These are phyloP conservation scores for Yarrowia yakushimensis DNA, from an alignment of 805 yeast genomes.

Conservation along the genomic window DNA sequence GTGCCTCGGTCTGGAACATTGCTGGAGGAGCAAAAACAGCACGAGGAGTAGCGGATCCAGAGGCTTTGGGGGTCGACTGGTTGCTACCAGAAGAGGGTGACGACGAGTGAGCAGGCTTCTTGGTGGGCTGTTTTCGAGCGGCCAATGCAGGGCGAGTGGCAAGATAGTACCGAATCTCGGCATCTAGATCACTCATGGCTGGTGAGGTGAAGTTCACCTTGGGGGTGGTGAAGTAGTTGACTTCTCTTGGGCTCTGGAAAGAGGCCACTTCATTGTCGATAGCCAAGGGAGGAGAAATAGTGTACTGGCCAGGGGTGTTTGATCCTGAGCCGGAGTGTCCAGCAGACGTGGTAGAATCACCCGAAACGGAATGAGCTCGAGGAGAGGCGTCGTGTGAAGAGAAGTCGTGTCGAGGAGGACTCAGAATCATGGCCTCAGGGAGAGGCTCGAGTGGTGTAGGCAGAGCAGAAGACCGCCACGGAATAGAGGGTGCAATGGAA, in stretches of 20 bases:
- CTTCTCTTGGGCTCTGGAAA: slow-evolving; percentile 1
- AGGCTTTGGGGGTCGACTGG: slow-evolving; percentile 11
- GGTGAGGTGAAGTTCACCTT: slow-evolving; percentile 15
- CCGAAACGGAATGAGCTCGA: background rate
- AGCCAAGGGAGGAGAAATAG: slow-evolving; percentile 7
- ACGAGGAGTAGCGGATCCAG: slow-evolving; percentile 9
- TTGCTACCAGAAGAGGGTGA: background rate
- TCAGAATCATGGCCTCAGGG: slow-evolving; percentile 20
- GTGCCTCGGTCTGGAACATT: slow-evolving; percentile 13
- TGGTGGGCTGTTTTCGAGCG: background rate
- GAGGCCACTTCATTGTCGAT: slow-evolving; percentile 10
- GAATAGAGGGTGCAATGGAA: background rate
- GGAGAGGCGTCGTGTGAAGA: slow-evolving; percentile 1
- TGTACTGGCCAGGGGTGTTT: slow-evolving; percentile 1
- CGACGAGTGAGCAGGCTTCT: background rate
- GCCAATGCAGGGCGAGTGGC: slow-evolving; percentile 1
- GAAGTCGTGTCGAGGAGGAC: background rate
- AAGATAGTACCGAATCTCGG: slow-evolving; percentile 15
- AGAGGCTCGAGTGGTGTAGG: slow-evolving; percentile 22
- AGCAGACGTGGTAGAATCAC: background rate
- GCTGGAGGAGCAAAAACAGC: slow-evolving; percentile 13
- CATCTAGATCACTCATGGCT: slow-evolving; percentile 9
- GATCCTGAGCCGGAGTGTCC: background rate
- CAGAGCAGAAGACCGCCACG: slow-evolving; percentile 8
- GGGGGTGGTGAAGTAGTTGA: slow-evolving; percentile 15